These are phyloP conservation scores for Betula pendula DNA, from an alignment of 306 rosid species.

Conservation along the genomic window DNA sequence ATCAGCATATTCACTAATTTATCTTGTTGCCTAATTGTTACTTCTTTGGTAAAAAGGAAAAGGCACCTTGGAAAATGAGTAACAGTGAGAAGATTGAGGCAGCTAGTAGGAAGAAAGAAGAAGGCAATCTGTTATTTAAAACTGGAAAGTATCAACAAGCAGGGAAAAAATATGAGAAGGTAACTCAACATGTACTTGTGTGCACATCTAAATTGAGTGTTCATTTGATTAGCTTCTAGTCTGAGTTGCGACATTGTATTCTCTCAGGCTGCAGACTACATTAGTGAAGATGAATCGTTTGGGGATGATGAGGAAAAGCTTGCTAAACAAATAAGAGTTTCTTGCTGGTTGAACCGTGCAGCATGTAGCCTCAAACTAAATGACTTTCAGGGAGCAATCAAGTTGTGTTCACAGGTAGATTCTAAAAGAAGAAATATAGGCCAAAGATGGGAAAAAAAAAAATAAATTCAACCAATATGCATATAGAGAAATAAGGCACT, in stretches of 20 bases:
- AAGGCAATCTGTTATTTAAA: conserved; percentile 61
- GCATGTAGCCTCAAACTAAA: conserved; percentile 70
- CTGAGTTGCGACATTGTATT: conserved; percentile 16
- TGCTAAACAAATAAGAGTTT: conserved; percentile 46
- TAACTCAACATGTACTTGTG: conserved; percentile 24
- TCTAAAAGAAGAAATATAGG: not conserved
- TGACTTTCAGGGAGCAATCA: conserved; percentile 58
- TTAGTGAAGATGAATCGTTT: conserved; percentile 51
- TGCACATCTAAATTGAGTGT: conserved; percentile 1
- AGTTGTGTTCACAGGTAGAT: conserved; percentile 62
- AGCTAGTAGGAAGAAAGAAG: conserved; percentile 68
- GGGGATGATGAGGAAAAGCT: conserved; percentile 51
- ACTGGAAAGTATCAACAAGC: conserved; percentile 55
- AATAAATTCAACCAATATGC: not conserved
- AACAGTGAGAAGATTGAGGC: conserved; percentile 58
- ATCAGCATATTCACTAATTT: not conserved
- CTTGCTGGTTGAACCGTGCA: conserved; percentile 75
- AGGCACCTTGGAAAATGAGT: conserved; percentile 64
- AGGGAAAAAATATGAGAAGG: conserved; percentile 63
- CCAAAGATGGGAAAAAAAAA: conserved; percentile 7
- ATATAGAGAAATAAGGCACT: conserved; percentile 8
- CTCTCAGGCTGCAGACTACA: conserved; percentile 60
- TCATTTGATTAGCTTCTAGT: conserved; percentile 1
- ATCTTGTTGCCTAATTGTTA: not conserved
- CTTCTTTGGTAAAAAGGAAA: conserved; percentile 48